A percentile compares a stretch with the other conserved stretches of the same genome.
These are phyloP conservation scores for Tetracladium maxilliforme DNA, from an alignment of 2,329 filamentous ascomycete genomes.

Conservation along the genomic window DNA sequence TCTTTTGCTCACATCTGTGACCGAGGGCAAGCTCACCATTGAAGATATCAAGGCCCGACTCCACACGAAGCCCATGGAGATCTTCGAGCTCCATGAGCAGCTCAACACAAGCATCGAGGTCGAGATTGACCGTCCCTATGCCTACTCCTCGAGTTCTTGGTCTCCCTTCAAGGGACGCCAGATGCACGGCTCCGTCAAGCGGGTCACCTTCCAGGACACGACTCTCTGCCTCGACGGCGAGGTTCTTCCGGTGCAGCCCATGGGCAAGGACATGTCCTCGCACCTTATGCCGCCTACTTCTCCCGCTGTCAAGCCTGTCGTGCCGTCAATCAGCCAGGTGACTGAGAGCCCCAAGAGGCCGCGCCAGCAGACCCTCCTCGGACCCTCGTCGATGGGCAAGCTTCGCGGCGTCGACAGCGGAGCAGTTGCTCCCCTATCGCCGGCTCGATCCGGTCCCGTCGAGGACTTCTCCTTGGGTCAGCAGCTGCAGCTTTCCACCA, in stretches of 20 bases:
- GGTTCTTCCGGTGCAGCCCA: conserved; percentile 35
- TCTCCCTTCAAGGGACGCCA: conserved; percentile 58
- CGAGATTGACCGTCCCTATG: conserved; percentile 59
- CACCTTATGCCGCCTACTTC: conserved; percentile 37
- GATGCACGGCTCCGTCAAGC: conserved; percentile 56
- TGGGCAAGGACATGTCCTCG: conserved; percentile 63
- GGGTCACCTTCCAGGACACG: conserved; percentile 61
- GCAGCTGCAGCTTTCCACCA: conserved; percentile 32
- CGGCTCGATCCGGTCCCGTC: conserved; percentile 13
- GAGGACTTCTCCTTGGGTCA: conserved; percentile 31
- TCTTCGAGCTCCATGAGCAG: conserved; percentile 74
- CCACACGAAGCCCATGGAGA: conserved; percentile 66
- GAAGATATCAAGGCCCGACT: conserved; percentile 59
- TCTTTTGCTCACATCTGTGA: conserved; percentile 60
- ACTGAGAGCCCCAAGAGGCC: conserved; percentile 16
- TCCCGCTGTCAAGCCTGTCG: conserved; percentile 38
- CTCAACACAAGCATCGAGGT: conserved; percentile 58
- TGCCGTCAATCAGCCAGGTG: conserved; percentile 12
- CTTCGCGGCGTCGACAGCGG: conserved; percentile 20
- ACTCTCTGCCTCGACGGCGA: conserved; percentile 64
- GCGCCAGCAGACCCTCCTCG: conserved; percentile 17
- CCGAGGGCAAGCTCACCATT: conserved; percentile 57
- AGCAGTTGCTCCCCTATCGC: conserved; percentile 13
- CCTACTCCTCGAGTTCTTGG: conserved; percentile 40
- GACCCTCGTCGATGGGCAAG: conserved; percentile 16